Percentiles rank a stretch among this genome's conserved stretches.
Conservation (phyloP, 2,329 filamentous ascomycete genomes). For the Claviceps pusilla region DNA sequence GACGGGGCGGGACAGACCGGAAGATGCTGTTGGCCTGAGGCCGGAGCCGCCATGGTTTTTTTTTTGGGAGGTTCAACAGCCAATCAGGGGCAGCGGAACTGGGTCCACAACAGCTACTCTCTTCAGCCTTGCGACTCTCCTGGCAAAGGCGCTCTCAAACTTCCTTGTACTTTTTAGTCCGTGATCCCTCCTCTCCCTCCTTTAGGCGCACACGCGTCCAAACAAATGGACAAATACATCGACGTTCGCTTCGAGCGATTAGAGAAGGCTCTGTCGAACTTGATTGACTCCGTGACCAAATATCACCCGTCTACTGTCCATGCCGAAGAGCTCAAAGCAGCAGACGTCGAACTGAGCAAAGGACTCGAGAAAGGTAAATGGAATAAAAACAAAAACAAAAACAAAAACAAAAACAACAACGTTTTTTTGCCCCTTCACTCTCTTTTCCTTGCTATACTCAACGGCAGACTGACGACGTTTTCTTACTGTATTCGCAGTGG, state of each 20-base stretch:
- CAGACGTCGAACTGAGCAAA: conserved; percentile 51
- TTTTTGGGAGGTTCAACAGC: conserved; percentile 2
- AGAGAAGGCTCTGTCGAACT: conserved; percentile 48
- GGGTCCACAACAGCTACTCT: conserved; percentile 10
- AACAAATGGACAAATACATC: conserved; percentile 45
- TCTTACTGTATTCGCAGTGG: conserved; percentile 32
- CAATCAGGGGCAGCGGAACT: conserved; percentile 5
- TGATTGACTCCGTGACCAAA: conserved; percentile 68
- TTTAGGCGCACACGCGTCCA: neutral
- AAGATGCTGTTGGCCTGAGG: conserved; percentile 18
- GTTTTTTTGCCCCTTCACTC: no score
- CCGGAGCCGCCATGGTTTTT: neutral
- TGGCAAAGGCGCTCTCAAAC: neutral
- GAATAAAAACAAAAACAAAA: no score
- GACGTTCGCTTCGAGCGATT: conserved; percentile 50
- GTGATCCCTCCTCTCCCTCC: neutral
- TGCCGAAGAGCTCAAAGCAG: conserved; percentile 53
- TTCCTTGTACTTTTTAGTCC: neutral
- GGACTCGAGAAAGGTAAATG: conserved; percentile 48
- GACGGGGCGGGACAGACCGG: conserved; percentile 18
- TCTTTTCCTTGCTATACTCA: neutral
- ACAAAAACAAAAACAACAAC: no score
- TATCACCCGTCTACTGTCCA: conserved; percentile 60
- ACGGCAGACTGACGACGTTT: neutral
- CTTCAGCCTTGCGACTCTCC: neutral